Evolutionary conservation across 1,284 basidiomycete species (phyloP).

Genomic region (Phylloporus sp.): DNA sequence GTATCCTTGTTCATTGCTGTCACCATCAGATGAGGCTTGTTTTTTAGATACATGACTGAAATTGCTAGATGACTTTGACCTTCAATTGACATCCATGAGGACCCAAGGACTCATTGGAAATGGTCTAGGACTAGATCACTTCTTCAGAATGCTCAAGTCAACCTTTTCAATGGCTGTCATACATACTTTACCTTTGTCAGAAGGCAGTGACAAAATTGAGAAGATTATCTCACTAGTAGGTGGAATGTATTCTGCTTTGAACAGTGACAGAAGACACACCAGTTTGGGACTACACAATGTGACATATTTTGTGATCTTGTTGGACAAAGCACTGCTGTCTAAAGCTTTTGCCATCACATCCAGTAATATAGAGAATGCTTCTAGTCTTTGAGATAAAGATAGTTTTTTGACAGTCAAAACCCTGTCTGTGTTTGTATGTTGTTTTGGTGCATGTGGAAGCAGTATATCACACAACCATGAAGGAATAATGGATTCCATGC

Average conservation of each 20-base stretch:
- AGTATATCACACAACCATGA: too few species aligned
- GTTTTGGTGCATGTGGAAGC: constrained; percentile 16
- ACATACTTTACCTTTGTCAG: constrained; percentile 31
- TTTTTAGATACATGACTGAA: constrained; percentile 41
- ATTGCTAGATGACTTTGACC: constrained; percentile 28
- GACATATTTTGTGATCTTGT: too few species aligned
- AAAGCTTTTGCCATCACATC: too few species aligned
- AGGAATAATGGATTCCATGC: too few species aligned
- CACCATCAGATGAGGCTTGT: constrained; percentile 46
- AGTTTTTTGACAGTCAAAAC: constrained; percentile 18
- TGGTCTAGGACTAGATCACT: constrained; percentile 39
- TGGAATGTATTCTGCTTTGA: constrained; percentile 16
- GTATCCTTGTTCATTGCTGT: constrained; percentile 39
- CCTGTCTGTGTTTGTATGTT: neutral
- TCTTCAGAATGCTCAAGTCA: constrained; percentile 5
- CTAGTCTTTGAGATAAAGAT: constrained; percentile 24
- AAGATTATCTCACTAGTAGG: constrained; percentile 31
- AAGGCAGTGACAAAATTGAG: constrained; percentile 36
- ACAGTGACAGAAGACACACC: constrained; percentile 34
- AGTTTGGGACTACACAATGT: constrained; percentile 19
- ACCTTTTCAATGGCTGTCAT: constrained; percentile 6
- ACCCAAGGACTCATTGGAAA: constrained; percentile 62
- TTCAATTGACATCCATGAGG: constrained; percentile 45
- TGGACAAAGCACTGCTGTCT: too few species aligned
- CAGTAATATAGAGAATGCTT: constrained; percentile 34